Evolutionary conservation across 352 stramenopile species (phyloP).

Genomic region (Phytopythium cucurbitacearum): DNA sequence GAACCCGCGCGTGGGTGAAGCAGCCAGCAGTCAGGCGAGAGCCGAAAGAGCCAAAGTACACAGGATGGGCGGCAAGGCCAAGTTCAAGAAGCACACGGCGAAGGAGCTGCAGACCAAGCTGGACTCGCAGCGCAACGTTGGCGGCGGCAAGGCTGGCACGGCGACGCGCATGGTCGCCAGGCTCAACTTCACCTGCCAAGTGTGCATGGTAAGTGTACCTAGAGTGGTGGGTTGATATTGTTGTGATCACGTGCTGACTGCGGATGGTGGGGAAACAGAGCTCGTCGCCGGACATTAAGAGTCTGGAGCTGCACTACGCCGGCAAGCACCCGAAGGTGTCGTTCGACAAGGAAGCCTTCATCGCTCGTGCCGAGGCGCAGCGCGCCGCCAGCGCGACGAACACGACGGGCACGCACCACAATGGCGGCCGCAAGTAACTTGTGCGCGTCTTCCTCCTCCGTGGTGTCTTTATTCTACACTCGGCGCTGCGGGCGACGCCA

Average conservation of each 20-base stretch:
- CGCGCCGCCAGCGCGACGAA: slow-evolving; percentile 25
- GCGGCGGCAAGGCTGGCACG: slow-evolving; percentile 41
- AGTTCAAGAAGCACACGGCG: slow-evolving; percentile 76
- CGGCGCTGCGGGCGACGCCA: too few relatives aligned
- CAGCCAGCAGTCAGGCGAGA: slow-evolving; percentile 1
- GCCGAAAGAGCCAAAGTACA: neutral
- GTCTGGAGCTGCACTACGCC: slow-evolving; percentile 47
- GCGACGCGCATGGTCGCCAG: slow-evolving; percentile 33
- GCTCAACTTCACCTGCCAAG: slow-evolving; percentile 66
- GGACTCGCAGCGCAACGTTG: slow-evolving; percentile 43
- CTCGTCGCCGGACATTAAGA: slow-evolving; percentile 59
- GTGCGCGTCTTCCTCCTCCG: neutral
- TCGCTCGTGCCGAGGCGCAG: slow-evolving; percentile 44
- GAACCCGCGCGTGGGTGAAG: neutral
- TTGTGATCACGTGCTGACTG: slow-evolving; percentile 1
- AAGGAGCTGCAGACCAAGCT: slow-evolving; percentile 55
- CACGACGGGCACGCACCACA: slow-evolving; percentile 49
- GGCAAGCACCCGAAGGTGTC: slow-evolving; percentile 55
- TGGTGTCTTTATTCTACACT: too few relatives aligned
- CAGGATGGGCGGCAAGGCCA: slow-evolving; percentile 67
- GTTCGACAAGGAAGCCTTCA: slow-evolving; percentile 49
- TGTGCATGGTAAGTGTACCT: slow-evolving; percentile 48
- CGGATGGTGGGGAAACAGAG: slow-evolving; percentile 17
- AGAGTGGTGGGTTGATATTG: neutral
- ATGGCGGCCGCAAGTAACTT: slow-evolving; percentile 1